A percentile compares a stretch with the other conserved stretches of the same genome.
phyloP scores from a whole-genome alignment of 2,329 filamentous ascomycete genomes.

The Penicillium sp. region DNA sequence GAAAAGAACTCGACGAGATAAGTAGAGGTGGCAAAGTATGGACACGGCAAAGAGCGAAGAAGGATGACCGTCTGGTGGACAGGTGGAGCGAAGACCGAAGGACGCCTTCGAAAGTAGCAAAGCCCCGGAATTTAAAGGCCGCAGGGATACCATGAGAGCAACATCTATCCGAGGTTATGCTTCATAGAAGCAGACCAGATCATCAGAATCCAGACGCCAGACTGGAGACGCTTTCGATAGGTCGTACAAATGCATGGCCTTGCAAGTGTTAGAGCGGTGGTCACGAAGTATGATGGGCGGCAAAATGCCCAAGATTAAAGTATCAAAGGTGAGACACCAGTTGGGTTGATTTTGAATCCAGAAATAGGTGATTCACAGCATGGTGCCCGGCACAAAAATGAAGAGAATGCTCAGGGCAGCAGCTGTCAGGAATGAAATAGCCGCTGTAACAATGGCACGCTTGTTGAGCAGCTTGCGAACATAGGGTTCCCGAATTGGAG shows the following conservation, averaged over 20 bases:
- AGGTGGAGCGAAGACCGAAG: slow-evolving; percentile 4
- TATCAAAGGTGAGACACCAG: neutral
- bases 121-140: slow-evolving; percentile 2
- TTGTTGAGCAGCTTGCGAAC: slow-evolving; percentile 81
- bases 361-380: slow-evolving; percentile 31
- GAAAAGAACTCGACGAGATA: slow-evolving; percentile 10
- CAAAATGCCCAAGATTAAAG: neutral
- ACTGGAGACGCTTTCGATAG: slow-evolving; percentile 5
- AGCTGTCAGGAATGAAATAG: slow-evolving; percentile 71
- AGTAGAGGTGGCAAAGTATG: slow-evolving; percentile 22
- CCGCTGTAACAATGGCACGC: slow-evolving; percentile 75
- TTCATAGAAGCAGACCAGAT: slow-evolving; percentile 19
- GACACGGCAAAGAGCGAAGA: slow-evolving; percentile 21
- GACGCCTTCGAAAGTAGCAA: neutral
- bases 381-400: slow-evolving; percentile 84
- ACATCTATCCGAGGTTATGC: slow-evolving; percentile 11
- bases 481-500: slow-evolving; percentile 83
- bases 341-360: slow-evolving; percentile 3
- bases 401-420: slow-evolving; percentile 84
- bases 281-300: neutral
- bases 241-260: slow-evolving; percentile 6
- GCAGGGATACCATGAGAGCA: neutral
- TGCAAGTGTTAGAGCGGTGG: neutral
- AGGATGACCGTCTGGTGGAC: slow-evolving; percentile 8
- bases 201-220: slow-evolving; percentile 12